Conservation (phyloP, 768 basidiomycete genomes). For the Psilocybe sp. region DNA sequence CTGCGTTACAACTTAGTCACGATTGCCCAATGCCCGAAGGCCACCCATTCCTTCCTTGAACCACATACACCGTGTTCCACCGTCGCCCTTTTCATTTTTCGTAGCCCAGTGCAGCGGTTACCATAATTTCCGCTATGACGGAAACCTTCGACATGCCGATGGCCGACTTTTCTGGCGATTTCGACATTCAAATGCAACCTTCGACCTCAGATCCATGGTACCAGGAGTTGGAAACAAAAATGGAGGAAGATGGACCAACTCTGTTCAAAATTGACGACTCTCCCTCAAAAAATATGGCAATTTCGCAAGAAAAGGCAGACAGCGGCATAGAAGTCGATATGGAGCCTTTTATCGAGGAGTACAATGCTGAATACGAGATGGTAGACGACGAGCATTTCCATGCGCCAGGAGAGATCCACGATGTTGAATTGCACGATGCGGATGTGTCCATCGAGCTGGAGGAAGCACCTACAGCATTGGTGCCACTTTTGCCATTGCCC, state of each 20-base stretch:
- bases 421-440: conserved; percentile 49
- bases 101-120: conserved; percentile 1
- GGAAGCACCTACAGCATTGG: too few species aligned
- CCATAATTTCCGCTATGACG: conserved; percentile 37
- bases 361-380: conserved; percentile 57
- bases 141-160: conserved; percentile 63
- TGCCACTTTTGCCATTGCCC: too few species aligned
- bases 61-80: neutral
- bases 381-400: conserved; percentile 36
- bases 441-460: conserved; percentile 16
- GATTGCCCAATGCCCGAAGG: too few species aligned
- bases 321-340: conserved; percentile 63
- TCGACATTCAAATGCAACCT: conserved; percentile 59
- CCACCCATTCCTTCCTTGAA: too few species aligned
- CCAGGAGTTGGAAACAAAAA: conserved; percentile 43
- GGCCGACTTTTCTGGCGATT: conserved; percentile 56
- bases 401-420: conserved; percentile 32
- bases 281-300: conserved; percentile 11
- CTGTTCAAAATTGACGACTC: conserved; percentile 16
- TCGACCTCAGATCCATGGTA: conserved; percentile 50
- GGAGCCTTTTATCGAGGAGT: conserved; percentile 48
- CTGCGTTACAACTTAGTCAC: too few species aligned
- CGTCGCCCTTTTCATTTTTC: neutral
- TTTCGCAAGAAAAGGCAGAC: conserved; percentile 26
- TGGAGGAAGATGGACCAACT: conserved; percentile 53